Base-by-base conservation (phyloP, 2,329 filamentous ascomycete genomes). In the Lecanicillium sp. region DNA sequence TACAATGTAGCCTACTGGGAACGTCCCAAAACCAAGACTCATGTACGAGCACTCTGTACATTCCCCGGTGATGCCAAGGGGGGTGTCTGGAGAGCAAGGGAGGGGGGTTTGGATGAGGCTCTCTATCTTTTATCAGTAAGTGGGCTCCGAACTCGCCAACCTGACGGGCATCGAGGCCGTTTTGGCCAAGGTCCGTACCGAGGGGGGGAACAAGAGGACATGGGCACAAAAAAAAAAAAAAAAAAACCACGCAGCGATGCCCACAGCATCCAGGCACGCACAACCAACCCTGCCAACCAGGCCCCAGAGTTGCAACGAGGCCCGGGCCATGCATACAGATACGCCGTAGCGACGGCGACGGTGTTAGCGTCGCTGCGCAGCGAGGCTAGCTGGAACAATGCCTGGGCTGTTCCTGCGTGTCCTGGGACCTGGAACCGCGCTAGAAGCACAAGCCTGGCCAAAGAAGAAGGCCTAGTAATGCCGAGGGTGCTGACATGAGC, bases 161-260 rank as follows among this genome's bases (percentile, higher is more conserved):
- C 27, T 30, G 21, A 35, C 41, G 32, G 42, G 30, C 32, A 44
- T 37, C 42, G 32, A 44, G 32, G 32, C 42, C 42, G 12, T 37
- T 44, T 44, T 44, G 27, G 42, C 10, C 42, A 37, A 44, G 42
- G 42, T 36, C 42, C 42, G 42, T 37, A 44, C 42, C 42, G 42
- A 44, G 11, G 21, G 17, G 33, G 21, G 29, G 40, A 43, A 32
- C 33, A 17, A 15, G 26, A 4, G n/a, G n/a, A n/a, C n/a, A n/a
- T n/a, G n/a, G n/a, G n/a, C n/a, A 15, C 4, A 17, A 33, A 24
- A 17, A 42, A 42, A 43, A 33, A 26, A 43, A n/a, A n/a, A n/a
- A n/a, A n/a, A n/a, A n/a, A n/a, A n/a, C n/a, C n/a, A n/a, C n/a
- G n/a, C n/a, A n/a, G n/a, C n/a, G n/a, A n/a, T n/a, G n/a, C n/a